Evolutionary conservation across 192 early-diverging fungal genomes (phyloP).

Genomic region (Nowakowskiella sp.): DNA sequence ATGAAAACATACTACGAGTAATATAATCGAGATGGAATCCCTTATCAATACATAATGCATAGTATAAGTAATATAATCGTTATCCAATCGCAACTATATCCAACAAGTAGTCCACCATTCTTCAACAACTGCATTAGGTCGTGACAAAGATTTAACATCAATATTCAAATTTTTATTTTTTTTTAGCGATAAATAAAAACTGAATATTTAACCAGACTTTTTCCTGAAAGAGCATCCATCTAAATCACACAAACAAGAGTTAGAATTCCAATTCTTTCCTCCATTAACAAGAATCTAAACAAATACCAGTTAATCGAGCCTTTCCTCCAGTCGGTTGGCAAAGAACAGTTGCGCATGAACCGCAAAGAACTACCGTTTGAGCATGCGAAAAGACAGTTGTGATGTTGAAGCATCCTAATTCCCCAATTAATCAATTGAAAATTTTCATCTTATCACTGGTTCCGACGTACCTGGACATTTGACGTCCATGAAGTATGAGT

Average conservation of each 20-base stretch:
- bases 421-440: neutral
- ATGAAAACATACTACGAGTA: no score
- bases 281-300: neutral
- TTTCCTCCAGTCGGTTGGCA: conserved; percentile 99
- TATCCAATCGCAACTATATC: no score
- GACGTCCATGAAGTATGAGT: conserved; percentile 99
- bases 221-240: conserved; percentile 75
- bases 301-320: conserved; percentile 87
- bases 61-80: no score
- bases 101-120: no score
- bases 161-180: no score
- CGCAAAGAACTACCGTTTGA: conserved; percentile 96
- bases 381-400: conserved; percentile 99
- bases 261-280: neutral
- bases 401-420: conserved; percentile 83
- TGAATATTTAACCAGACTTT: conserved; percentile 72
- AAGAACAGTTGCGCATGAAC: conserved; percentile 91
- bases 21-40: no score
- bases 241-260: conserved; percentile 14
- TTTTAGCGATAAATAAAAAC: no score
- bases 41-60: no score
- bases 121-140: no score
- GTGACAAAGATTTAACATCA: no score
- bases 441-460: neutral
- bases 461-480: conserved; percentile 70